These are phyloP conservation scores for Gracilariopsis chorda DNA, from an alignment of 23 red algal species.

Conservation along the genomic window DNA sequence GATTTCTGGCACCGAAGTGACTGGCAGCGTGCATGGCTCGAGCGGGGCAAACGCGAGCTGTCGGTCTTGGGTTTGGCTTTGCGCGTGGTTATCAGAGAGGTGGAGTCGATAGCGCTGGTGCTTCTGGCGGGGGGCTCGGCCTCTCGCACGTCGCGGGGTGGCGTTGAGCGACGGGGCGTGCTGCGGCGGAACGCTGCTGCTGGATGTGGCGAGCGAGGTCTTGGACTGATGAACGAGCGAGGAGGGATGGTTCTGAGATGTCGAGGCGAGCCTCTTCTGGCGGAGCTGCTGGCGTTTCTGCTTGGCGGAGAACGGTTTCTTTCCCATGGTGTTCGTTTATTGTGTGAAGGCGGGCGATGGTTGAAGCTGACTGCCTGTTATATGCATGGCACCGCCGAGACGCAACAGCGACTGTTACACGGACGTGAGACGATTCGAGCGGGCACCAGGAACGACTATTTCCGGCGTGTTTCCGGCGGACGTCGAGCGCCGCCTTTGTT, in stretches of 20 bases:
- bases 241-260: constrained; percentile 1
- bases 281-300: constrained; percentile 67
- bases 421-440: no score
- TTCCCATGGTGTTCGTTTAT: constrained; percentile 82
- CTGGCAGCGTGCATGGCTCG: not conserved
- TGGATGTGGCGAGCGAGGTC: not conserved
- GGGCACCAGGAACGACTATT: no score
- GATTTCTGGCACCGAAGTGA: constrained; percentile 27
- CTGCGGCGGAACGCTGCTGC: not conserved
- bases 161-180: not conserved
- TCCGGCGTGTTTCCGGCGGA: no score
- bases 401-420: no score
- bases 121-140: constrained; percentile 39
- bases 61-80: constrained; percentile 7
- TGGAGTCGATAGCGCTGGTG: constrained; percentile 48
- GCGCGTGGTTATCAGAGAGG: not conserved
- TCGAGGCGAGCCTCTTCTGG: constrained; percentile 45
- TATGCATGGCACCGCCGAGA: no score
- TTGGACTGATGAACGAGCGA: not conserved
- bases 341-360: no score
- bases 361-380: no score
- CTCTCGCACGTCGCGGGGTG: constrained; percentile 29
- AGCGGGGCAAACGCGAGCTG: constrained; percentile 22
- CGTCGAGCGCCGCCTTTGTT: constrained; percentile 12
- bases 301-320: constrained; percentile 69